A percentile compares a stretch with the other conserved stretches of the same genome.
phyloP scores from a whole-genome alignment of 106 monocot species.

The Acanthochlamys bracteata region DNA sequence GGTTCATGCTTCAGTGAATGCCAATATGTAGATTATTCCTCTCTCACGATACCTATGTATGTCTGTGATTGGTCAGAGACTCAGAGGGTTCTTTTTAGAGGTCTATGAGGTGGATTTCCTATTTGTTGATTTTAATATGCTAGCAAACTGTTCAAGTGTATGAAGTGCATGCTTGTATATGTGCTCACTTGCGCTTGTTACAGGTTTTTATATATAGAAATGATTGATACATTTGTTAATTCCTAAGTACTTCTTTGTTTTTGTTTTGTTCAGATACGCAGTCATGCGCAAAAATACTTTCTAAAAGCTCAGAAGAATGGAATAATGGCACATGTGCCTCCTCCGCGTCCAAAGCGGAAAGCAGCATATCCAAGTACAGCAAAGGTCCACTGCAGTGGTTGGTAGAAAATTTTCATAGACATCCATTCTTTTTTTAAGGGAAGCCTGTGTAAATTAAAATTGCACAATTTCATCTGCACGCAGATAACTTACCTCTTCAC shows the following conservation, averaged over 20 bases:
- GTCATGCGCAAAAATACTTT: slow-evolving; percentile 71
- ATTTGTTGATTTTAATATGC: too few relatives aligned
- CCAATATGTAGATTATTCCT: too few relatives aligned
- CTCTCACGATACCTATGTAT: too few relatives aligned
- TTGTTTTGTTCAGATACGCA: slow-evolving; percentile 44
- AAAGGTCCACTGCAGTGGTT: slow-evolving; percentile 28
- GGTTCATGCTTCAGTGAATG: too few relatives aligned
- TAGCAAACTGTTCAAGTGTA: too few relatives aligned
- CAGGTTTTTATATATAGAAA: neutral
- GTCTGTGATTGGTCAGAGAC: too few relatives aligned
- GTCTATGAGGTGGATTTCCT: too few relatives aligned
- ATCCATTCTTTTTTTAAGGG: neutral
- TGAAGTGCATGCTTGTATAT: too few relatives aligned
- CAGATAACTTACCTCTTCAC: neutral
- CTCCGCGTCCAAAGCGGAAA: slow-evolving; percentile 44
- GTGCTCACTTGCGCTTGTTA: too few relatives aligned
- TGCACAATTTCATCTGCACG: neutral
- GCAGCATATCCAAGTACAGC: slow-evolving; percentile 38
- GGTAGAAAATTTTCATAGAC: neutral
- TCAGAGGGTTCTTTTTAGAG: too few relatives aligned
- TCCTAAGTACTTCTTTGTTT: too few relatives aligned
- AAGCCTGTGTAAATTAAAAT: neutral
- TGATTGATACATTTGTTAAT: neutral
- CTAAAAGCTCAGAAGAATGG: slow-evolving; percentile 54
- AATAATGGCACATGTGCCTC: slow-evolving; percentile 38